Percentiles rank a stretch among this genome's conserved stretches.
Conservation (phyloP, 164 flowering plant species). For the Dillenia suffruticosa region DNA sequence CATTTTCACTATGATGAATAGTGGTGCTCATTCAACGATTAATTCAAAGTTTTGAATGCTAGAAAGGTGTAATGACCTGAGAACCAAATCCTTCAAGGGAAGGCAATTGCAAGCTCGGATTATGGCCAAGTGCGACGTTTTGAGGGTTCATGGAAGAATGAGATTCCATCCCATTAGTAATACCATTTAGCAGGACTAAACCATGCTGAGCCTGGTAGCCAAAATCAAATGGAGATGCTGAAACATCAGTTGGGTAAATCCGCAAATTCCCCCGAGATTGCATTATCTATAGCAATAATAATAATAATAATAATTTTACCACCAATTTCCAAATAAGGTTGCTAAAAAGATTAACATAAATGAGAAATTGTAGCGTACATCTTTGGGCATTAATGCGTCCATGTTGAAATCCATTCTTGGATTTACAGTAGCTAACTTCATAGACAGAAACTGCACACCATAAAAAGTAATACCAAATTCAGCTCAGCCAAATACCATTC, state of each 20-base stretch:
- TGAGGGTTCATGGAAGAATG: slow-evolving; percentile 33
- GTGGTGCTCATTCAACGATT: too few species aligned
- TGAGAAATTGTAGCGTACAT: slow-evolving; percentile 33
- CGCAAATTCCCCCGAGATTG: slow-evolving; percentile 47
- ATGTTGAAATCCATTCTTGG: slow-evolving; percentile 55
- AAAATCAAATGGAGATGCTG: slow-evolving; percentile 35
- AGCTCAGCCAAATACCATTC: background rate
- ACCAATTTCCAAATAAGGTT: background rate
- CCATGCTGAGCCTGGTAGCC: slow-evolving; percentile 42
- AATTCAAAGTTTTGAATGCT: too few species aligned
- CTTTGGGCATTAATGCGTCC: slow-evolving; percentile 55
- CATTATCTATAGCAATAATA: slow-evolving; percentile 32
- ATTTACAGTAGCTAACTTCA: slow-evolving; percentile 75
- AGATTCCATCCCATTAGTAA: slow-evolving; percentile 32
- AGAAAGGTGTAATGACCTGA: slow-evolving; percentile 39
- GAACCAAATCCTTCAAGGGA: slow-evolving; percentile 38
- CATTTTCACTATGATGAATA: too few species aligned
- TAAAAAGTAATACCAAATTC: background rate
- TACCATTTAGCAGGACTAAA: slow-evolving; percentile 20
- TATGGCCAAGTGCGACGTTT: slow-evolving; percentile 28
- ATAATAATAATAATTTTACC: background rate
- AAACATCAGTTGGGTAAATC: slow-evolving; percentile 37
- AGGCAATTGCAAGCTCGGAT: slow-evolving; percentile 40
- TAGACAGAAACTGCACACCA: slow-evolving; percentile 64
- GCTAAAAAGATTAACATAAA: background rate